These are phyloP conservation scores for Entonaema liquescens DNA, from an alignment of 495 filamentous ascomycete genomes.

Conservation along the genomic window DNA sequence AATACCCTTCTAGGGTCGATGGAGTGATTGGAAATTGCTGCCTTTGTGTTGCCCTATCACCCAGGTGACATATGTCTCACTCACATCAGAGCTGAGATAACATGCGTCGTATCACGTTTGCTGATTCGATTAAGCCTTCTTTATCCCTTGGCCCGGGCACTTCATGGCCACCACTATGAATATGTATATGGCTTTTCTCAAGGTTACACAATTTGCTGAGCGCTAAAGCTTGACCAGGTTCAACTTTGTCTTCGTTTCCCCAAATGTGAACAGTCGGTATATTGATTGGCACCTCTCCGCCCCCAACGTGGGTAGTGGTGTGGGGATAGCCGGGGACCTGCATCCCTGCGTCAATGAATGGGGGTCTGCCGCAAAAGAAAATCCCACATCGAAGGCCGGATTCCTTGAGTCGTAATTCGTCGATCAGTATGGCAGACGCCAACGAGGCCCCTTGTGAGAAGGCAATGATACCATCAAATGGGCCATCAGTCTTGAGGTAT, in stretches of 20 bases:
- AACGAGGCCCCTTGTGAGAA: neutral
- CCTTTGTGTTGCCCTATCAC: neutral
- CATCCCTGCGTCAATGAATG: neutral
- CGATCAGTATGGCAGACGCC: neutral
- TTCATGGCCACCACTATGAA: neutral
- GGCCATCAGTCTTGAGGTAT: neutral
- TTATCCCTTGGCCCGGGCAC: neutral
- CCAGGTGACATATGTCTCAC: neutral
- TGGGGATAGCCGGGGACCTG: neutral
- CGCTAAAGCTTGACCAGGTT: neutral
- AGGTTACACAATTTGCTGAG: neutral
- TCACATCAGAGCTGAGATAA: neutral
- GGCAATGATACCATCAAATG: neutral
- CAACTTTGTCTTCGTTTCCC: neutral
- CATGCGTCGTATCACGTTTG: neutral
- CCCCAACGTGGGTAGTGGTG: neutral
- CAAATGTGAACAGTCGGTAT: neutral
- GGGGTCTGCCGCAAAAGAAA: neutral
- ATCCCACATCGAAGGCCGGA: neutral
- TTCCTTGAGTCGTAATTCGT: neutral
- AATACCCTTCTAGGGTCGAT: no score
- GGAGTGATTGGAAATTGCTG: no score
- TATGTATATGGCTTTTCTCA: neutral
- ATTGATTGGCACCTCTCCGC: neutral
- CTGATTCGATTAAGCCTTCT: neutral